Percentiles rank a stretch among this genome's conserved stretches.
phyloP scores from a whole-genome alignment of 2,329 filamentous ascomycete species.

The Colletotrichum ledebouriae region DNA sequence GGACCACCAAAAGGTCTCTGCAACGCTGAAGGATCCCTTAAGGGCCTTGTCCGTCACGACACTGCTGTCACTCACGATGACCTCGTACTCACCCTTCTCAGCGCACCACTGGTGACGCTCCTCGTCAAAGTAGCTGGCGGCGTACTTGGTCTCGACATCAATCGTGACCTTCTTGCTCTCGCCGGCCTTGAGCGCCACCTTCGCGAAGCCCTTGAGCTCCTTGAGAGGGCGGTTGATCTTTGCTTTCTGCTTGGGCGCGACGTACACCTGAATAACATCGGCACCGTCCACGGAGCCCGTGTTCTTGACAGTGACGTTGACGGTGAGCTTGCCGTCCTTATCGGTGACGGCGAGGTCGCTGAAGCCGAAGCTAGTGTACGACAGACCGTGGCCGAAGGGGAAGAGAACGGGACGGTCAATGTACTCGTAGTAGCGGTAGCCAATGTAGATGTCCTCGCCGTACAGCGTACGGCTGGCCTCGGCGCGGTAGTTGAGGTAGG shows the following conservation, averaged over 20 bases:
- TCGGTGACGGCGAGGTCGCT: conserved; percentile 58
- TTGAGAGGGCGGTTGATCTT: conserved; percentile 64
- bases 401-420: conserved; percentile 70
- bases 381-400: conserved; percentile 79
- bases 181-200: conserved; percentile 70
- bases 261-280: conserved; percentile 64
- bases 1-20: conserved; percentile 76
- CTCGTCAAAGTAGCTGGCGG: conserved; percentile 79
- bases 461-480: conserved; percentile 77
- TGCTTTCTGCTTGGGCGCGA: conserved; percentile 61
- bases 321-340: conserved; percentile 57
- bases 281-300: conserved; percentile 61
- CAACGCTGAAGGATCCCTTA: conserved; percentile 67
- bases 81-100: conserved; percentile 74
- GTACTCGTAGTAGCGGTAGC: conserved; percentile 80
- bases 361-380: conserved; percentile 75
- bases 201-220: conserved; percentile 70
- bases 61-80: conserved; percentile 72
- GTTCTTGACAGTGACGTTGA: conserved; percentile 67
- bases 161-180: conserved; percentile 71
- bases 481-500: conserved; percentile 75
- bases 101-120: conserved; percentile 73
- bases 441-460: conserved; percentile 79
- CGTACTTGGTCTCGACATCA: conserved; percentile 72
- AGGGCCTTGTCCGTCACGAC: conserved; percentile 61